Evolutionary conservation across 139 green algal species (phyloP).

Genomic region (Tetradesmus obliquus): DNA sequence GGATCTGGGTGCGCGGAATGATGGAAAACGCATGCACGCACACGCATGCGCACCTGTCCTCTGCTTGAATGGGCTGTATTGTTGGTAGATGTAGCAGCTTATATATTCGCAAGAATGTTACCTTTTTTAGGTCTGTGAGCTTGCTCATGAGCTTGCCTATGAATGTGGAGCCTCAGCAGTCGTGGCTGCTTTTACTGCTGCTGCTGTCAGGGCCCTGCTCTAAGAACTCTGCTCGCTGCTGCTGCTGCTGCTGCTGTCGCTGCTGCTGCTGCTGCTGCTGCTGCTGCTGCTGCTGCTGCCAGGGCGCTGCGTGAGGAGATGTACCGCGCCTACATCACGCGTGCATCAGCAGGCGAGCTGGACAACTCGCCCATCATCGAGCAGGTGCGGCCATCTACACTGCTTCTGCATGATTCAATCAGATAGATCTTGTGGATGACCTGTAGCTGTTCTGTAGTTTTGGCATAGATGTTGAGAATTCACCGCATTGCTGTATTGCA

Average conservation of each 20-base stretch:
- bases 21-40: too few relatives aligned
- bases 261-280: slow-evolving; percentile 7
- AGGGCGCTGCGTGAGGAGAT: slow-evolving; percentile 91
- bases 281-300: neutral
- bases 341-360: slow-evolving; percentile 77
- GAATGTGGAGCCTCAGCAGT: too few relatives aligned
- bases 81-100: too few relatives aligned
- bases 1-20: neutral
- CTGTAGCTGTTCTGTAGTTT: neutral
- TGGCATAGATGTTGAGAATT: neutral
- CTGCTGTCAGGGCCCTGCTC: too few relatives aligned
- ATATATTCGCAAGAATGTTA: too few relatives aligned
- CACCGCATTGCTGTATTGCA: neutral
- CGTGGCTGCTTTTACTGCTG: too few relatives aligned
- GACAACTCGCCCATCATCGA: slow-evolving; percentile 96
- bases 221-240: too few relatives aligned
- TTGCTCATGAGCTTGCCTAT: too few relatives aligned
- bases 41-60: too few relatives aligned
- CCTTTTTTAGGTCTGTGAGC: too few relatives aligned
- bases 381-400: slow-evolving; percentile 1
- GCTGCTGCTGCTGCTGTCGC: neutral
- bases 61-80: too few relatives aligned
- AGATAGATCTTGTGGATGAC: neutral
- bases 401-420: neutral
- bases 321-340: slow-evolving; percentile 92